Percentiles rank a stretch among this genome's conserved stretches.
These are phyloP conservation scores for Acacia crassicarpa DNA, from an alignment of 306 rosid species.

Conservation along the genomic window DNA sequence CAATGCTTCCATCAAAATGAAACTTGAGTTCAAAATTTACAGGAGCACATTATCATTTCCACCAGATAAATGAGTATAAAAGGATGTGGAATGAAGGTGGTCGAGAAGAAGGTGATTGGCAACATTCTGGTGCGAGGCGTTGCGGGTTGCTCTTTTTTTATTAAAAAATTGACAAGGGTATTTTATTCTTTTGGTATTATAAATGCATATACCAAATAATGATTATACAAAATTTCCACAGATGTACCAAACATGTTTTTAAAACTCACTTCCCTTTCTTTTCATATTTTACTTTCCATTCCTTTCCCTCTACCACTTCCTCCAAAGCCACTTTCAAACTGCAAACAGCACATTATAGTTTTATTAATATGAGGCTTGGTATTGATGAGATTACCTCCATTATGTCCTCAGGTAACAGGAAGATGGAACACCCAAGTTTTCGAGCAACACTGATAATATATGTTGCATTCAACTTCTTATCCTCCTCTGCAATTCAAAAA, in stretches of 20 bases:
- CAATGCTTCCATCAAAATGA: no score
- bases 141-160: background rate
- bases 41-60: no score
- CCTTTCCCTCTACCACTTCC: background rate
- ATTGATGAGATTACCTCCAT: slow-evolving; percentile 59
- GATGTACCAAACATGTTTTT: background rate
- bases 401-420: slow-evolving; percentile 96
- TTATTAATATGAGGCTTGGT: slow-evolving; percentile 10
- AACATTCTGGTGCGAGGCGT: background rate
- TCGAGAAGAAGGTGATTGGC: background rate
- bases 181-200: background rate
- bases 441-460: slow-evolving; percentile 98
- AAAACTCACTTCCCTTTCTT: background rate
- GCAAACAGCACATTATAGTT: background rate
- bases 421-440: slow-evolving; percentile 96
- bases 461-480: slow-evolving; percentile 93
- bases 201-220: no score
- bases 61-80: no score
- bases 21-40: no score
- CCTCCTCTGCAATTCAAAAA: slow-evolving; percentile 73
- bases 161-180: background rate
- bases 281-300: no score
- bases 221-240: background rate
- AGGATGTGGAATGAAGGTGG: no score
- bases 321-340: background rate